Evolutionary conservation across 257 asterid species (phyloP).

Genomic region (Solanum peruvianum): DNA sequence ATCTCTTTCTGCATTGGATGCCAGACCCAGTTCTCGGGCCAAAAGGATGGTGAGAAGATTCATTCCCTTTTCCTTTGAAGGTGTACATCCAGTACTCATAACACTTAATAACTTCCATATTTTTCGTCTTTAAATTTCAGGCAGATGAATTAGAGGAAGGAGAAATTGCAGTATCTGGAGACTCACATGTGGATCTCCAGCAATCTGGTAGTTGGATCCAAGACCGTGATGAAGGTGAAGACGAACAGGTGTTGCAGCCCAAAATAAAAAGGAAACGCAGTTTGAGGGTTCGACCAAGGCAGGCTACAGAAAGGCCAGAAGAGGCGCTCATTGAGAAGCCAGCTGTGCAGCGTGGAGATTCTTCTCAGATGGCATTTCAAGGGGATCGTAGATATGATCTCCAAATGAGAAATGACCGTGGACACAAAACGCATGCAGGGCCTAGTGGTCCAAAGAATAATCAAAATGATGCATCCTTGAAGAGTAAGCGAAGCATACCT

Average conservation of each 20-base stretch:
- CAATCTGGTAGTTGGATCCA: conserved; percentile 97
- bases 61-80: neutral
- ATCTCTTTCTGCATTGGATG: conserved; percentile 89
- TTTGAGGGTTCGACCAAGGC: conserved; percentile 77
- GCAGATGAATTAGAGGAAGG: conserved; percentile 90
- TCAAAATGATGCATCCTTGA: conserved; percentile 37
- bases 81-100: neutral
- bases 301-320: conserved; percentile 44
- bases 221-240: conserved; percentile 97
- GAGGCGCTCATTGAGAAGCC: conserved; percentile 54
- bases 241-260: conserved; percentile 95
- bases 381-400: conserved; percentile 47
- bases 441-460: conserved; percentile 33
- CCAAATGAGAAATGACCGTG: conserved; percentile 42
- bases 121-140: conserved; percentile 26
- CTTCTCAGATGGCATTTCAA: conserved; percentile 51
- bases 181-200: conserved; percentile 78
- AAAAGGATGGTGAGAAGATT: conserved; percentile 51
- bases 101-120: conserved; percentile 1
- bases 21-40: conserved; percentile 74
- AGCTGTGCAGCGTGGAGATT: conserved; percentile 44
- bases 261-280: conserved; percentile 87
- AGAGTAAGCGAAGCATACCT: conserved; percentile 44
- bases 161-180: conserved; percentile 88
- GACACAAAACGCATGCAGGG: conserved; percentile 43